Conservation (phyloP, 2,329 filamentous ascomycete species). For the Aspergillus novofumigatus region DNA sequence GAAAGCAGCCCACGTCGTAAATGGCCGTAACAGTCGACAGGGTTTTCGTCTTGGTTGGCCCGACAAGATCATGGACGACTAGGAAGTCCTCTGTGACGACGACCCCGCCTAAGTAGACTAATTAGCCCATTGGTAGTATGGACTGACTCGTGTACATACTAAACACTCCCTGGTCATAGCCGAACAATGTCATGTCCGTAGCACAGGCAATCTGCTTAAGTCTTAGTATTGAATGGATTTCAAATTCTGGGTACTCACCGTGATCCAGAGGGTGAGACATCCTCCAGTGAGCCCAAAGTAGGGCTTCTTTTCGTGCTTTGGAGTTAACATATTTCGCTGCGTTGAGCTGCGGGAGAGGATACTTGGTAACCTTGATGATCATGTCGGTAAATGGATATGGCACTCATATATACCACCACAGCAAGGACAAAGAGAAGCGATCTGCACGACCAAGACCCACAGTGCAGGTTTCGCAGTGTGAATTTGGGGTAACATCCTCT, state of each 20-base stretch:
- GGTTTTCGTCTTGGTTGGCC: slow-evolving; percentile 28
- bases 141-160: slow-evolving; percentile 22
- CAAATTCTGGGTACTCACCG: slow-evolving; percentile 22
- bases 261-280: slow-evolving; percentile 57
- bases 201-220: slow-evolving; percentile 36
- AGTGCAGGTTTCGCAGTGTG: too few relatives aligned
- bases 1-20: slow-evolving; percentile 58
- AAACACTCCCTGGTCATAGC: slow-evolving; percentile 52
- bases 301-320: slow-evolving; percentile 27
- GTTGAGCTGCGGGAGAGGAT: neutral
- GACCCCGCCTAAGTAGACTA: slow-evolving; percentile 41
- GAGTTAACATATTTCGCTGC: neutral
- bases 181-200: slow-evolving; percentile 48
- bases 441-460: neutral
- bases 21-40: slow-evolving; percentile 52
- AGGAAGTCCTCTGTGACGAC: slow-evolving; percentile 53
- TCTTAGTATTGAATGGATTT: neutral
- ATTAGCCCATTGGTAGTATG: neutral
- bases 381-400: neutral
- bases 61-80: slow-evolving; percentile 43
- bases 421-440: neutral
- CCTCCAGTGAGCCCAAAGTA: slow-evolving; percentile 53
- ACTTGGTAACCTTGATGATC: neutral
- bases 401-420: neutral
- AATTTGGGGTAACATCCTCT: neutral